Evolutionary conservation across 1,139 yeast genomes (phyloP).

Genomic region (Blastobotrys illinoisensis): DNA sequence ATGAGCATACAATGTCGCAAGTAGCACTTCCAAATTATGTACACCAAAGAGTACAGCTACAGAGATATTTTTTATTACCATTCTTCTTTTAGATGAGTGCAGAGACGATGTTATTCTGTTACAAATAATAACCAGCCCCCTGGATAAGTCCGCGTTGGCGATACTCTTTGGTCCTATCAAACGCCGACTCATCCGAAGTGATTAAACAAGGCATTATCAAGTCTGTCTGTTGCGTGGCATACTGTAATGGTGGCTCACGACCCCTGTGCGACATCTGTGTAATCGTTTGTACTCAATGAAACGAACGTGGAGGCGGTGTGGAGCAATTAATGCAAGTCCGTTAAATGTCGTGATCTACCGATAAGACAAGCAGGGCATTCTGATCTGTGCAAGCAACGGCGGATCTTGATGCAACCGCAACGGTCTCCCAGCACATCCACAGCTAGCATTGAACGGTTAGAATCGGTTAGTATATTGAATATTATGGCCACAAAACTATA

Average conservation of each 20-base stretch:
- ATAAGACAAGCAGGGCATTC: background rate
- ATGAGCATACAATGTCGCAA: too few relatives aligned
- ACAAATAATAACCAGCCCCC: background rate
- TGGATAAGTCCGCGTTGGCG: background rate
- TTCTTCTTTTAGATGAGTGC: background rate
- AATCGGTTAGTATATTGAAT: background rate
- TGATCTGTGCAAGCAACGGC: background rate
- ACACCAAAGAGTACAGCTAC: too few relatives aligned
- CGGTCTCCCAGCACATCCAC: background rate
- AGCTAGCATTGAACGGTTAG: background rate
- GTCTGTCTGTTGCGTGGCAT: background rate
- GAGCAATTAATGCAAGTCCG: background rate
- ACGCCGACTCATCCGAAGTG: background rate
- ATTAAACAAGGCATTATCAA: background rate
- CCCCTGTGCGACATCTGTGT: background rate
- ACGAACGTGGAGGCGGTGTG: background rate
- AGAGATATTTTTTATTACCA: background rate
- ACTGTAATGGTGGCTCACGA: background rate
- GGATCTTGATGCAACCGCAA: background rate
- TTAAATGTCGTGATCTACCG: background rate
- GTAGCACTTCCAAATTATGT: too few relatives aligned
- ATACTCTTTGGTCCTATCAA: too few relatives aligned
- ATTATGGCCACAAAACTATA: background rate
- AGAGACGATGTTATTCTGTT: background rate
- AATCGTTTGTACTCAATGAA: background rate